These are phyloP conservation scores for Sarocladium strictum DNA, from an alignment of 2,329 filamentous ascomycete species.

Conservation along the genomic window DNA sequence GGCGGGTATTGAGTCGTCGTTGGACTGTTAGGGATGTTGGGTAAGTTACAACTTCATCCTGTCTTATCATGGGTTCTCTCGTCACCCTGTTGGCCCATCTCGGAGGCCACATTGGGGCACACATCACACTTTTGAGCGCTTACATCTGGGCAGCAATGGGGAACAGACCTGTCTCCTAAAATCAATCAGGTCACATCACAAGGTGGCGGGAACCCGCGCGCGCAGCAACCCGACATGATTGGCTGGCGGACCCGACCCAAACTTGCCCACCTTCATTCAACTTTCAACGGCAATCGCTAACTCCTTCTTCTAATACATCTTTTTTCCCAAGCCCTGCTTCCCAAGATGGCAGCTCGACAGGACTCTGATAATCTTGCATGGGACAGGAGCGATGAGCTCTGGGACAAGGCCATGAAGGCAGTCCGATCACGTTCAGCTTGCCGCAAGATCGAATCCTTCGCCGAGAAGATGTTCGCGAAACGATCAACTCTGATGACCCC, in stretches of 20 bases:
- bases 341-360: too few species aligned
- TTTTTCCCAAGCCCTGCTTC: too few species aligned
- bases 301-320: too few species aligned
- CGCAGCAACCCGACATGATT: too few species aligned
- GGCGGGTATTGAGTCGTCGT: too few species aligned
- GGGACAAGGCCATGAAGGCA: constrained; percentile 19
- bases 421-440: constrained; percentile 14
- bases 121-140: not conserved
- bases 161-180: too few species aligned
- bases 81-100: not conserved
- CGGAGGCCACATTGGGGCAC: not conserved
- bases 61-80: not conserved
- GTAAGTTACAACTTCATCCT: not conserved
- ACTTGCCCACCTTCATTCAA: too few species aligned
- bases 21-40: not conserved
- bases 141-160: constrained; percentile 2
- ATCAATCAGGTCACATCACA: too few species aligned
- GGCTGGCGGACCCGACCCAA: too few species aligned
- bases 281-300: too few species aligned
- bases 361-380: constrained; percentile 24
- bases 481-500: constrained; percentile 16
- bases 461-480: constrained; percentile 14
- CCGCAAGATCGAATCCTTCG: constrained; percentile 17
- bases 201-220: too few species aligned
- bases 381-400: constrained; percentile 22